Conservation (phyloP, 2,329 filamentous ascomycete genomes). For the Ascosphaera apis region DNA sequence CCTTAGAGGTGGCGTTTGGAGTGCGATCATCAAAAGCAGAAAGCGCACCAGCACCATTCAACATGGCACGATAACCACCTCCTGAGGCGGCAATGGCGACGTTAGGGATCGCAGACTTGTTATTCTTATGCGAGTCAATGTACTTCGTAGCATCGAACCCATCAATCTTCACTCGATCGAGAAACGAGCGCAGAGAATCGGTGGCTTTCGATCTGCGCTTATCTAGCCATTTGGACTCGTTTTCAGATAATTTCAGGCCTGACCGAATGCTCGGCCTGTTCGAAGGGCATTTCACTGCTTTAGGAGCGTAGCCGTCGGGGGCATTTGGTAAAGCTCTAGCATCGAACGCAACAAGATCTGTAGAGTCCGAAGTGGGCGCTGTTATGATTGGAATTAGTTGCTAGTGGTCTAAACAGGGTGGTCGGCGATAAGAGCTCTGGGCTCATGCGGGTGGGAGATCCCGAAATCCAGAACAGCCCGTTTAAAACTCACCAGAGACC, state of each 20-base stretch:
- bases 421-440: too few relatives aligned
- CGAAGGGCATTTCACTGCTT: constrained; percentile 42
- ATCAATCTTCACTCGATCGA: constrained; percentile 49
- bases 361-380: too few relatives aligned
- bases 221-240: constrained; percentile 53
- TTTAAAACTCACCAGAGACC: too few relatives aligned
- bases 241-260: constrained; percentile 37
- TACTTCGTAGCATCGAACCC: constrained; percentile 56
- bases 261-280: constrained; percentile 44
- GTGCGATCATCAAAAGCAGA: constrained; percentile 60
- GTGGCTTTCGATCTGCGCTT: constrained; percentile 50
- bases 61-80: constrained; percentile 67
- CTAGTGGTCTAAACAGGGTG: too few relatives aligned
- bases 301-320: constrained; percentile 49
- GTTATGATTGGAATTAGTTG: too few relatives aligned
- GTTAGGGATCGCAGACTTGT: constrained; percentile 36
- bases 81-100: constrained; percentile 61
- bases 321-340: constrained; percentile 29
- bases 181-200: constrained; percentile 48
- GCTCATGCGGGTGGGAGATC: too few relatives aligned
- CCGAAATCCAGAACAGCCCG: too few relatives aligned
- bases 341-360: constrained; percentile 2
- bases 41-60: constrained; percentile 60
- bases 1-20: constrained; percentile 31
- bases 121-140: constrained; percentile 35